A percentile compares a stretch with the other conserved stretches of the same genome.
These are phyloP conservation scores for Fusarium foetens DNA, from an alignment of 2,329 filamentous ascomycete genomes.

Conservation along the genomic window DNA sequence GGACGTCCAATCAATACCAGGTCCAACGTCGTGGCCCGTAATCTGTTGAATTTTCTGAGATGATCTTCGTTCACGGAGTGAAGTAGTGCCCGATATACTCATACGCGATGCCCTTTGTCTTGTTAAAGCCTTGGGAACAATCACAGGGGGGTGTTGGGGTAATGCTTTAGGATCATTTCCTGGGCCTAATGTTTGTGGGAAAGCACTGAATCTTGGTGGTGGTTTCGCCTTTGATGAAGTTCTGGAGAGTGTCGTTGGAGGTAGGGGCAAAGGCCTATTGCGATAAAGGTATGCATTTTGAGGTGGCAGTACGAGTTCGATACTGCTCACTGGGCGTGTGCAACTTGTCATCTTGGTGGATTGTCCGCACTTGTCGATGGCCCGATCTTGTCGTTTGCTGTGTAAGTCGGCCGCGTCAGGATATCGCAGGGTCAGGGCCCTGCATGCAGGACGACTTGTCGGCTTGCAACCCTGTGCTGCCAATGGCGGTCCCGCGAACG, in stretches of 20 bases:
- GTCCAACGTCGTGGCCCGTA: constrained; percentile 53
- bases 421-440: constrained; percentile 14
- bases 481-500: no score
- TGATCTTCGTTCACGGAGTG: constrained; percentile 43
- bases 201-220: constrained; percentile 29
- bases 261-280: constrained; percentile 34
- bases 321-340: constrained; percentile 23
- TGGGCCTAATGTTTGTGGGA: constrained; percentile 28
- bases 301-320: constrained; percentile 37
- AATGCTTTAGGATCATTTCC: constrained; percentile 36
- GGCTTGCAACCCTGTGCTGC: neutral
- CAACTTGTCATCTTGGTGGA: constrained; percentile 27
- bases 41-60: constrained; percentile 55
- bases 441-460: constrained; percentile 31
- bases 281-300: constrained; percentile 39
- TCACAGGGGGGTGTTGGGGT: constrained; percentile 24
- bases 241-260: constrained; percentile 28
- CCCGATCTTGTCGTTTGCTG: neutral
- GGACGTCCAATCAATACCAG: constrained; percentile 34
- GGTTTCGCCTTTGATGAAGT: constrained; percentile 15
- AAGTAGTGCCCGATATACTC: constrained; percentile 30
- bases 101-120: constrained; percentile 31
- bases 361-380: neutral
- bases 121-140: constrained; percentile 24
- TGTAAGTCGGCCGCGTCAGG: constrained; percentile 1